These are phyloP conservation scores for Fomitopsis betulina DNA, from an alignment of 1,284 basidiomycete species.

Conservation along the genomic window DNA sequence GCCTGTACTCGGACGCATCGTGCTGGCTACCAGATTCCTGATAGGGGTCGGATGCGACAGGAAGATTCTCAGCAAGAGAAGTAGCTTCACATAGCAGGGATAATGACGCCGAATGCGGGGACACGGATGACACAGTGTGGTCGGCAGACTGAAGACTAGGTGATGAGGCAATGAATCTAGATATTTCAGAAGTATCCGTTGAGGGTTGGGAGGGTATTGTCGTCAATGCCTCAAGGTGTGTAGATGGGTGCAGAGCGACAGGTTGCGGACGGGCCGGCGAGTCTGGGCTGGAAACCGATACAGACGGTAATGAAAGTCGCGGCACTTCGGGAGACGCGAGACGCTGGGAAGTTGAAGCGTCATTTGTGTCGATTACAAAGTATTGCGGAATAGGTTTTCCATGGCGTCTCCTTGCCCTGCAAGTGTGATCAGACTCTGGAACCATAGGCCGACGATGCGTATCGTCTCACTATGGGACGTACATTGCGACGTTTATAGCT, in stretches of 20 bases:
- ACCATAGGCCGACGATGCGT: neutral
- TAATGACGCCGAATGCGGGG: neutral
- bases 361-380: neutral
- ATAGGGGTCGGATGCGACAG: neutral
- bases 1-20: neutral
- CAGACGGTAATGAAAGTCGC: neutral
- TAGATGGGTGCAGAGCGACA: neutral
- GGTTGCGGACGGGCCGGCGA: neutral
- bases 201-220: neutral
- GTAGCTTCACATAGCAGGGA: neutral
- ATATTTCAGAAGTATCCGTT: neutral
- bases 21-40: neutral
- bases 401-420: neutral
- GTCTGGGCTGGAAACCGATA: neutral
- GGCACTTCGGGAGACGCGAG: no score
- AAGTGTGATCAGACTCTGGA: no score
- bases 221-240: neutral
- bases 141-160: neutral
- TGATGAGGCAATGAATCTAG: neutral
- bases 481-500: constrained; percentile 14
- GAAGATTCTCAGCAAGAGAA: neutral
- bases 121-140: neutral
- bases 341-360: neutral
- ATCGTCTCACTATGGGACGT: neutral
- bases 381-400: neutral